Percentiles rank a stretch among this genome's conserved stretches.
phyloP scores from a whole-genome alignment of 768 basidiomycete genomes.

The Leccinum rimulosum region DNA sequence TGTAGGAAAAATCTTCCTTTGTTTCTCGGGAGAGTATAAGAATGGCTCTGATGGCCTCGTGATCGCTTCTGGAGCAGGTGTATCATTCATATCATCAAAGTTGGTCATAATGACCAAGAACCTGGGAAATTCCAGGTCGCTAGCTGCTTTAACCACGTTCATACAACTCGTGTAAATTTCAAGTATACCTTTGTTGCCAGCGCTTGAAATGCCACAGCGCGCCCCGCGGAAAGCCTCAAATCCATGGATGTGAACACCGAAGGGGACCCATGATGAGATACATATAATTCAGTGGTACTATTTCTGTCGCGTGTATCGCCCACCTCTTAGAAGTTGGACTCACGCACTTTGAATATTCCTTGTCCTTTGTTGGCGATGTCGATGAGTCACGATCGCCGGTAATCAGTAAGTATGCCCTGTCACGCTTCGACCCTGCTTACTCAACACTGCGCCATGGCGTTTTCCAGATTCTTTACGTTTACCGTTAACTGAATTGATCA shows the following conservation, averaged over 20 bases:
- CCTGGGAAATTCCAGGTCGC: slow-evolving; percentile 10
- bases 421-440: background rate
- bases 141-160: background rate
- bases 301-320: background rate
- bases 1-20: slow-evolving; percentile 6
- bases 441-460: background rate
- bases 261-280: background rate
- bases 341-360: background rate
- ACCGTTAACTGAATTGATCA: no score
- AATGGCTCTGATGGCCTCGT: slow-evolving; percentile 1
- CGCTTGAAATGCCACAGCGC: background rate
- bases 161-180: background rate
- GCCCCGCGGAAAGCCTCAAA: no score
- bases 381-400: background rate
- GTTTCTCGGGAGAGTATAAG: slow-evolving; percentile 6
- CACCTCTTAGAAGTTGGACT: background rate
- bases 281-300: background rate
- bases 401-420: background rate
- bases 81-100: slow-evolving; percentile 5
- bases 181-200: background rate
- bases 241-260: background rate
- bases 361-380: background rate
- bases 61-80: background rate
- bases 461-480: background rate
- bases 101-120: slow-evolving; percentile 17